Base-by-base conservation (phyloP, 768 basidiomycete species). In the Melanogaster broomeanus region DNA sequence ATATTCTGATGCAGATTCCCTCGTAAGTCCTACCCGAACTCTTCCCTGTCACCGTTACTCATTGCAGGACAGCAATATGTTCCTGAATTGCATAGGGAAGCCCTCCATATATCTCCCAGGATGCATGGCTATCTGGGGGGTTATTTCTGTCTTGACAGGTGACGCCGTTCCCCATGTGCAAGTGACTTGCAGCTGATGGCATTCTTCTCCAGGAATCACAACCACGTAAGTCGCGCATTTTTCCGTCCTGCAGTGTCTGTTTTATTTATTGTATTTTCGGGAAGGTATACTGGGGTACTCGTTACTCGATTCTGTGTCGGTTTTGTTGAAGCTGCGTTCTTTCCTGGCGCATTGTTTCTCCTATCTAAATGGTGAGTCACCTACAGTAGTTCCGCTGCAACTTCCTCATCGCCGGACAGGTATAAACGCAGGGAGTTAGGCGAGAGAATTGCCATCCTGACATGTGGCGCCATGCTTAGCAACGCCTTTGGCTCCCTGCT, bases 1-100 rank as follows among this genome's bases (percentile, higher is more conserved):
- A 90, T 61, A 86, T 86, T 50, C 67, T 88, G 34, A 88, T 89
- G 87, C 88, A 90, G 63, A 77, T 90, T 48, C 88, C 88, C 28
- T 87, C 84, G 83, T 85, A 58, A 61, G 84, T 70, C 4, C 11
- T 4, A 61, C 25, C 22, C 35, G 28, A 42, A 9, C 21, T 43
- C 22, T 40, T 16, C 35, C 22, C 28, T 48, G 11, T 37, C 24
- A 22, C 18, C 27, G 1, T n/a, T 45, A 21, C 31, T 42, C 6
- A 41, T 45, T 16, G 25, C 19, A 18, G 27, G 7, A n/a, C 38
- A 63, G 61, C 15, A 71, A 69, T 56, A 63, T 71, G 58, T 56
- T 71, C 37, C 51, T 71, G 48, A 65, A 71, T 53, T 55, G 62
- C 38, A 59, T 68, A 16, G 64, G 59, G 13, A 61, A 60, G 40